Evolutionary conservation across 352 stramenopile genomes (phyloP).

Genomic region (Phytopythium cucurbitacearum): DNA sequence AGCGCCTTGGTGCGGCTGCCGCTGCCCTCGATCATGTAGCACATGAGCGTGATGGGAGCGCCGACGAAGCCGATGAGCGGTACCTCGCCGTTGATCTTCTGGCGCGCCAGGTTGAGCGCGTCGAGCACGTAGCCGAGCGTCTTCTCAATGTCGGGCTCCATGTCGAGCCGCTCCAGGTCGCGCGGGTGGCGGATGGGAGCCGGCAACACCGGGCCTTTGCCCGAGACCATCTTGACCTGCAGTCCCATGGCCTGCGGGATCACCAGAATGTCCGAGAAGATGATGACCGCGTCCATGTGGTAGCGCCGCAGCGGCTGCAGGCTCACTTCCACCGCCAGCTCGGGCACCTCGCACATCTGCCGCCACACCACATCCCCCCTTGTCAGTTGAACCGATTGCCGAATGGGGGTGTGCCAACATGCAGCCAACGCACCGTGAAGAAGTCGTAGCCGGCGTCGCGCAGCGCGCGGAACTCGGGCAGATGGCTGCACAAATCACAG

Average conservation of each 20-base stretch:
- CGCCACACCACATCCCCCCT: constrained; percentile 1
- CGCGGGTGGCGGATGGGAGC: constrained; percentile 73
- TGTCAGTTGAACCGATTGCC: too few species aligned
- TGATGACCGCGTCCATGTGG: constrained; percentile 96
- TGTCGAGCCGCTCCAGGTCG: constrained; percentile 89
- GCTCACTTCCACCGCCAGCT: constrained; percentile 94
- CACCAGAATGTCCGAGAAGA: constrained; percentile 99
- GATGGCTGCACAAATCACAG: constrained; percentile 40
- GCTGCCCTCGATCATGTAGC: constrained; percentile 98
- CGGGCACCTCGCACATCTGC: constrained; percentile 81
- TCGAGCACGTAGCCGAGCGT: constrained; percentile 95
- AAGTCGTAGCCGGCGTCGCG: constrained; percentile 85
- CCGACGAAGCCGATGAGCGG: constrained; percentile 98
- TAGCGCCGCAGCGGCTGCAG: constrained; percentile 94
- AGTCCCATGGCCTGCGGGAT: constrained; percentile 96
- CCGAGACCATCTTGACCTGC: constrained; percentile 94
- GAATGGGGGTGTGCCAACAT: constrained; percentile 6
- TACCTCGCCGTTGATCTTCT: constrained; percentile 89
- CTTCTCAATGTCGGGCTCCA: constrained; percentile 89
- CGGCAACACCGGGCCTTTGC: constrained; percentile 87
- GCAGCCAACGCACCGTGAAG: constrained; percentile 61
- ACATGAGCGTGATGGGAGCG: constrained; percentile 95
- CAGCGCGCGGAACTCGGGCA: constrained; percentile 86
- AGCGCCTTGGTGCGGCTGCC: constrained; percentile 94
- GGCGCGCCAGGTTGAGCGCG: constrained; percentile 91